phyloP scores from a whole-genome alignment of 169 alveolate species.

The Cystoisospora suis region DNA sequence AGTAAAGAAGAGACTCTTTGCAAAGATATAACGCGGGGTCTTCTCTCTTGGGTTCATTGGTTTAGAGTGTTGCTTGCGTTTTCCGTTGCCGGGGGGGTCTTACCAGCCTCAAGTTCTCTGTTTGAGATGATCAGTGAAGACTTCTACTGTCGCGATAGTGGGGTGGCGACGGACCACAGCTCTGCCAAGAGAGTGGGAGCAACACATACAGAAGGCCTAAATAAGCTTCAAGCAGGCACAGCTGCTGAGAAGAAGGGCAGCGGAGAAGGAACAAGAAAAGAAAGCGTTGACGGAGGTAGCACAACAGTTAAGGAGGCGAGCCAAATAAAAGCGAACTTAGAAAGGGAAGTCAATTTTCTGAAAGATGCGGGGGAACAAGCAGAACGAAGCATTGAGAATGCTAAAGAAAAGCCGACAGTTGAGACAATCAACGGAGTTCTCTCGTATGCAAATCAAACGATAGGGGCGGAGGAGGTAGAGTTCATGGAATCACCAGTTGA shows the following conservation, averaged over 20 bases:
- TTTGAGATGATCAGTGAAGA: not conserved
- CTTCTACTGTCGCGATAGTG: not conserved
- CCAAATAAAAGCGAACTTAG: not conserved
- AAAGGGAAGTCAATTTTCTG: too few relatives aligned
- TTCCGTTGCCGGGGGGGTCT: slow-evolving; percentile 34
- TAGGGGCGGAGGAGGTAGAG: too few relatives aligned
- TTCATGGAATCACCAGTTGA: too few relatives aligned
- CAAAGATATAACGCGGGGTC: not conserved
- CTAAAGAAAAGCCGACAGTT: not conserved
- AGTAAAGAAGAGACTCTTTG: not conserved
- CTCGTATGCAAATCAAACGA: too few relatives aligned
- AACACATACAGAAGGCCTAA: not conserved
- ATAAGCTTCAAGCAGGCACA: not conserved
- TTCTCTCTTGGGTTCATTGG: not conserved
- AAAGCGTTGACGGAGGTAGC: not conserved
- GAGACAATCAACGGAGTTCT: not conserved
- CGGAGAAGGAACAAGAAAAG: not conserved
- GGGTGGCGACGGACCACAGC: not conserved
- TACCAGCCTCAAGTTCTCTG: not conserved
- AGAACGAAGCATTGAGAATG: not conserved
- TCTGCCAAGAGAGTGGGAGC: not conserved
- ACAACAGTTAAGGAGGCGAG: not conserved
- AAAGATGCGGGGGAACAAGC: not conserved
- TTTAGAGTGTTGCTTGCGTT: not conserved
- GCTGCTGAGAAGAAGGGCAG: not conserved